These are phyloP conservation scores for Fusarium oligoseptatum DNA, from an alignment of 2,329 filamentous ascomycete species.

Conservation along the genomic window DNA sequence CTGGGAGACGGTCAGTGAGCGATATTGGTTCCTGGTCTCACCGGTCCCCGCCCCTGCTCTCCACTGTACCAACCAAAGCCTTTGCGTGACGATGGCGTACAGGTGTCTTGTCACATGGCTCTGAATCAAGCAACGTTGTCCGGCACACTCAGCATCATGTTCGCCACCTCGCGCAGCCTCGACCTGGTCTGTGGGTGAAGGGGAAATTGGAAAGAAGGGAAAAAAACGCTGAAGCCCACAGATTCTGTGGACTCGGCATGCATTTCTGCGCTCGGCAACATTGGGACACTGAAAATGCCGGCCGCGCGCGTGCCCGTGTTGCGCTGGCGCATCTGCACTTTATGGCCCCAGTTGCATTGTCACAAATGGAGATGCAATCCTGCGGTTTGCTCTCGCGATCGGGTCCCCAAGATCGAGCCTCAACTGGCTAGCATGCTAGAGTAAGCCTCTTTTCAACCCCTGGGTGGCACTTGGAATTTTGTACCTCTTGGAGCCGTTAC, in stretches of 20 bases:
- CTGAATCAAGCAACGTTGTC: constrained; percentile 26
- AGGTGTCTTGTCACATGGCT: constrained; percentile 43
- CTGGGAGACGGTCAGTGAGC: constrained; percentile 24
- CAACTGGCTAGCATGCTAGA: constrained; percentile 21
- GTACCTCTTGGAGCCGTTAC: constrained; percentile 39
- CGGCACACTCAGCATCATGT: constrained; percentile 13
- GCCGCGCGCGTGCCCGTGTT: constrained; percentile 19
- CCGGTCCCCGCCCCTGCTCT: constrained; percentile 45
- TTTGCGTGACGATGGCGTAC: constrained; percentile 47
- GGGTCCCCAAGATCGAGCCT: constrained; percentile 13
- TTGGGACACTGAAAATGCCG: constrained; percentile 20
- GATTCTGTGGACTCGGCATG: constrained; percentile 26
- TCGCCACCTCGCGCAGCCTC: constrained; percentile 36
- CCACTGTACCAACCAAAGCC: constrained; percentile 44
- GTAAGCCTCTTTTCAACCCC: constrained; percentile 13
- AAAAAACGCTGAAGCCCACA: not conserved
- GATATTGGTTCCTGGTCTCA: constrained; percentile 41
- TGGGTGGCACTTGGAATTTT: constrained; percentile 20
- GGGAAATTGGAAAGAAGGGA: constrained; percentile 3
- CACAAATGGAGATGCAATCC: constrained; percentile 14
- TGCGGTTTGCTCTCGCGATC: constrained; percentile 13
- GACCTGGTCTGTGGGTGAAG: constrained; percentile 26
- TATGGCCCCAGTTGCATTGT: constrained; percentile 26
- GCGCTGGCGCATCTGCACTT: constrained; percentile 21
- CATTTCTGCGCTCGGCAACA: constrained; percentile 21